These are phyloP conservation scores for Eragrostis tef DNA, from an alignment of 202 grass and related monocot species.

Conservation along the genomic window DNA sequence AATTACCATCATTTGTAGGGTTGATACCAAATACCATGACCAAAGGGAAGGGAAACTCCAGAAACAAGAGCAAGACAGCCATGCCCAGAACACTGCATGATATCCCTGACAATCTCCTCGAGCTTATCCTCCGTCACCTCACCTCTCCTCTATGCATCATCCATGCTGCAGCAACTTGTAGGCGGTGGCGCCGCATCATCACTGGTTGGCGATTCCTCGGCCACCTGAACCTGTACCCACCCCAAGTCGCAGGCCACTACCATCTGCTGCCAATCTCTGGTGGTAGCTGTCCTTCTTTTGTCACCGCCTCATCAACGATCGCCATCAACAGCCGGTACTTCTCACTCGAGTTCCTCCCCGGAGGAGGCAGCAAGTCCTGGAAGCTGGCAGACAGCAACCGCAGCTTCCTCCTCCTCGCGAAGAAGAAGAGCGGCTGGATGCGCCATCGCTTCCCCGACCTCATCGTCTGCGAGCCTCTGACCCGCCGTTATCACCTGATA, in stretches of 20 bases:
- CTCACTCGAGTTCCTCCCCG: neutral
- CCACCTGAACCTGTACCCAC: neutral
- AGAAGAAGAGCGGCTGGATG: neutral
- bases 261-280: neutral
- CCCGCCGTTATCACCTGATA: neutral
- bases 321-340: neutral
- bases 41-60: neutral
- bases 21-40: neutral
- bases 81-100: neutral
- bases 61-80: neutral
- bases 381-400: neutral
- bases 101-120: neutral
- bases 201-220: neutral
- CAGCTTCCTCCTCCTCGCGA: neutral
- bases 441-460: neutral
- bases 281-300: neutral
- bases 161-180: neutral
- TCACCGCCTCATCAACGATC: neutral
- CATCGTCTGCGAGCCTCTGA: neutral
- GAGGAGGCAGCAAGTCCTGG: neutral
- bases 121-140: neutral
- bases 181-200: neutral
- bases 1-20: no score
- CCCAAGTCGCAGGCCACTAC: neutral
- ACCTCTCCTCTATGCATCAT: neutral